A percentile compares a stretch with the other conserved stretches of the same genome.
Evolutionary conservation across 805 yeast species (phyloP).

Genomic region (Wickerhamiella shivajii): DNA sequence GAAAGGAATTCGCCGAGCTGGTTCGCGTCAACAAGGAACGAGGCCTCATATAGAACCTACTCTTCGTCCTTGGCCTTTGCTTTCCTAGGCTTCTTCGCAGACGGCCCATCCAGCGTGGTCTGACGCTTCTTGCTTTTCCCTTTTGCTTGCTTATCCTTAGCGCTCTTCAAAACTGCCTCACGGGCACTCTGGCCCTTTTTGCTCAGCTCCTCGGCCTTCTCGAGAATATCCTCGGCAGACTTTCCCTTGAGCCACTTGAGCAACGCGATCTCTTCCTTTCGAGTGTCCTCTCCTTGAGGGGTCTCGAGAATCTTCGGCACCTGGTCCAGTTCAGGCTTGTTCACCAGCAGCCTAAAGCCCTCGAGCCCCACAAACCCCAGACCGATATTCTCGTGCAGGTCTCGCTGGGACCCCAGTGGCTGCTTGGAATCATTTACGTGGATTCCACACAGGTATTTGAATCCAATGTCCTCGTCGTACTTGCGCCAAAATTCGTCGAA

Average conservation of each 20-base stretch:
- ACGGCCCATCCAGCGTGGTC: neutral
- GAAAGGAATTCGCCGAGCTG: neutral
- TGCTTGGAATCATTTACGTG: constrained; percentile 94
- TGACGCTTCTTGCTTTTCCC: neutral
- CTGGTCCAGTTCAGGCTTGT: constrained; percentile 41
- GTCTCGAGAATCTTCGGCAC: constrained; percentile 83
- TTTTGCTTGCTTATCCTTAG: too few relatives aligned
- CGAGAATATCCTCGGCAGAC: constrained; percentile 33
- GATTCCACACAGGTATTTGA: constrained; percentile 58
- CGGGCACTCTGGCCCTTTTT: constrained; percentile 55
- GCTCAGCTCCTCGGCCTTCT: constrained; percentile 36
- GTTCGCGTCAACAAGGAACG: too few relatives aligned
- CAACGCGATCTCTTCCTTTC: constrained; percentile 65
- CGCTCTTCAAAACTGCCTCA: constrained; percentile 33
- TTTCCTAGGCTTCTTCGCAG: neutral
- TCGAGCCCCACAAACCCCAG: constrained; percentile 82
- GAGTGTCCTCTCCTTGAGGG: constrained; percentile 35
- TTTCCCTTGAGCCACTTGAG: constrained; percentile 69
- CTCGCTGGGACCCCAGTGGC: constrained; percentile 79
- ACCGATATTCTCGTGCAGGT: constrained; percentile 81
- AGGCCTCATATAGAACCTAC: too few relatives aligned
- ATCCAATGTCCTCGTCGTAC: constrained; percentile 64
- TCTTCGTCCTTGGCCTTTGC: neutral
- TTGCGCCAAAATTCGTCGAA: constrained; percentile 58
- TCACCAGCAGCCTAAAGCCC: constrained; percentile 64